Base-by-base conservation (phyloP, 1,284 basidiomycete species). In the Puccinia coronata region DNA sequence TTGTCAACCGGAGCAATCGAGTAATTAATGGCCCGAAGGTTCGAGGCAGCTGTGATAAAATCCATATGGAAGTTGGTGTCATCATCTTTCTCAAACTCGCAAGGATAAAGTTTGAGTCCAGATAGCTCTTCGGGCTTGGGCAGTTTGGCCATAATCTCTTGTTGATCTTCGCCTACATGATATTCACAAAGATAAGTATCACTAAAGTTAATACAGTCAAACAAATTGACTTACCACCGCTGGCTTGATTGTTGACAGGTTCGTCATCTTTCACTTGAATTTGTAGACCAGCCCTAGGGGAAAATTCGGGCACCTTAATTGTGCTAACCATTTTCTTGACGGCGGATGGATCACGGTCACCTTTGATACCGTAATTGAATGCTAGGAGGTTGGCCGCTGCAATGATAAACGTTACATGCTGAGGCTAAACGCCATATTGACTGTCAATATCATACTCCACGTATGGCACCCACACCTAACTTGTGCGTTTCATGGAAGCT, bases 1-100 rank as follows among this genome's bases (percentile, higher is more conserved):
- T 92, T 90, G 87, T 98, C 95, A 18, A 96, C 95, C 34, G 90
- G 88, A 74, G 90, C 89, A 86, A 99, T 99, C 83, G 89, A 92
- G 88, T 99, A 99, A 88, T 99, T 99, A 88, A 91, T 90, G 0
- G 97, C 97, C 67, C 97, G 93, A 82, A 99, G 89, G 88, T 99
- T 99, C 73, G 96, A 98, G 2, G 97, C 93, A 8, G 97, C 93
- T 51, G 96, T 98, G 88, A 99, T 98, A 87, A 99, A 99, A 88
- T 98, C 97, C 86, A 99, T 98, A 88, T 99, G 97, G 88, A 94
- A 91, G 88, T 99, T 99, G 59, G 91, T 91, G 86, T 99, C 97
- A 85, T 99, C 96, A 86, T 99, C 97, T 88, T 99, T 99, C 89
- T 99, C 97, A 85, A 99, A 99, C 86, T 98, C 96, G 79, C 96